A percentile compares a stretch with the other conserved stretches of the same genome.
phyloP scores from a whole-genome alignment of 2,329 filamentous ascomycete genomes.

The Mollisiaceae sp. region DNA sequence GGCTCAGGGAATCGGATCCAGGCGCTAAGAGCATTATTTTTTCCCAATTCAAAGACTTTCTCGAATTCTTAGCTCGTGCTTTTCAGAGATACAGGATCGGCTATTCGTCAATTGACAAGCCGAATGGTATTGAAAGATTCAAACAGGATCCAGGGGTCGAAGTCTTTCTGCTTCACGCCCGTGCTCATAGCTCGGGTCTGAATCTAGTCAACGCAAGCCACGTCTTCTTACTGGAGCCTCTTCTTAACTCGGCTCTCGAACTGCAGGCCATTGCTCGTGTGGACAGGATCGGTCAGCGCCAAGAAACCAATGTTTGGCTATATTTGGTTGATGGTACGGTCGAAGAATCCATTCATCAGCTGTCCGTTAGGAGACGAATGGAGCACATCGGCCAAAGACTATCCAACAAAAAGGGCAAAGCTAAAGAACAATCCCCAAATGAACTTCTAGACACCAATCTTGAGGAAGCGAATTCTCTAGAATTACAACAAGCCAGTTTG shows the following conservation, averaged over 20 bases:
- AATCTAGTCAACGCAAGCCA: slow-evolving; percentile 93
- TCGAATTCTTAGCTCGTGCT: slow-evolving; percentile 73
- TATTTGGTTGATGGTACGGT: slow-evolving; percentile 92
- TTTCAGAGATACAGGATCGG: slow-evolving; percentile 76
- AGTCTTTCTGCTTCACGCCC: slow-evolving; percentile 87
- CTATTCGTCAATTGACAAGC: slow-evolving; percentile 70
- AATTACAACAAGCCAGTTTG: slow-evolving; percentile 76
- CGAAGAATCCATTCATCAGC: slow-evolving; percentile 88
- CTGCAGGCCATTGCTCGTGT: slow-evolving; percentile 94
- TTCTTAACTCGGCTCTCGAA: slow-evolving; percentile 92
- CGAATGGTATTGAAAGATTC: slow-evolving; percentile 75
- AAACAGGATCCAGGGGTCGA: slow-evolving; percentile 75
- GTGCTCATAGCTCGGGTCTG: slow-evolving; percentile 84
- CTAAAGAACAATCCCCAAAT: slow-evolving; percentile 49
- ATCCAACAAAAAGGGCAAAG: slow-evolving; percentile 44
- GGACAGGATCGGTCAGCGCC: slow-evolving; percentile 89
- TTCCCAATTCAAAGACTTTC: slow-evolving; percentile 85
- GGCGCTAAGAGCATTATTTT: slow-evolving; percentile 94
- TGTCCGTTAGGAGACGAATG: slow-evolving; percentile 79
- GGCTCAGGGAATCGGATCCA: slow-evolving; percentile 82
- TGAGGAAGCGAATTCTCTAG: slow-evolving; percentile 83
- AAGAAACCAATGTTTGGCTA: slow-evolving; percentile 91
- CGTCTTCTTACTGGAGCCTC: slow-evolving; percentile 91
- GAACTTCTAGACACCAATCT: slow-evolving; percentile 64
- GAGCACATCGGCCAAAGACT: slow-evolving; percentile 69